Percentiles rank a stretch among this genome's conserved stretches.
phyloP scores from a whole-genome alignment of 1,284 basidiomycete genomes.

The Ustilago crameri region DNA sequence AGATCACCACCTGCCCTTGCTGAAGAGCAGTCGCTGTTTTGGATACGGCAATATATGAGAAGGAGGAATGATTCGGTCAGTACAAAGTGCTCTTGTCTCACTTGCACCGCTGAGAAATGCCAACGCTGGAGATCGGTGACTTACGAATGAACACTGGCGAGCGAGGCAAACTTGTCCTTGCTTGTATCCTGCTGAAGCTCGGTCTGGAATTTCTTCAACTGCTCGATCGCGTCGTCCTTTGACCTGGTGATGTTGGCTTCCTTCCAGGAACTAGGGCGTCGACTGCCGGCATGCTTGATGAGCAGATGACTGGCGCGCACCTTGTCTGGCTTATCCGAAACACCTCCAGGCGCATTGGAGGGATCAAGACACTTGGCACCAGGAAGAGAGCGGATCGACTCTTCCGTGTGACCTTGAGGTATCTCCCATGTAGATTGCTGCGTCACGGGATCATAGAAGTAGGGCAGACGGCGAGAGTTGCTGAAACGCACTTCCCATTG shows the following conservation, averaged over 20 bases:
- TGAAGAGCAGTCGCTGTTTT: slow-evolving; percentile 65
- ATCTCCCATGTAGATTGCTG: slow-evolving; percentile 84
- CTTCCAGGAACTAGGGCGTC: slow-evolving; percentile 76
- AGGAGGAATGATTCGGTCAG: too few relatives aligned
- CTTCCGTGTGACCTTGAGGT: slow-evolving; percentile 75
- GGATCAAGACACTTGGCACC: slow-evolving; percentile 60
- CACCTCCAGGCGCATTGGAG: slow-evolving; percentile 42
- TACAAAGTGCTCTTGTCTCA: not conserved
- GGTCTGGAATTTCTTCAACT: slow-evolving; percentile 71
- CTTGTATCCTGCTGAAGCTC: slow-evolving; percentile 53
- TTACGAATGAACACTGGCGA: slow-evolving; percentile 61
- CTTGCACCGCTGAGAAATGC: too few relatives aligned
- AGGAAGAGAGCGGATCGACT: slow-evolving; percentile 57
- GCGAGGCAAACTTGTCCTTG: slow-evolving; percentile 56
- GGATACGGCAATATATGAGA: not conserved
- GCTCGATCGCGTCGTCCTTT: slow-evolving; percentile 86
- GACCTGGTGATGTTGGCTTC: slow-evolving; percentile 81
- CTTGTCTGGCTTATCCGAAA: slow-evolving; percentile 70
- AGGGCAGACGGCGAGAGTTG: slow-evolving; percentile 80
- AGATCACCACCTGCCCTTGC: slow-evolving; percentile 64
- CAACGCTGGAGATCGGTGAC: slow-evolving; percentile 8
- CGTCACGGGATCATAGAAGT: slow-evolving; percentile 85
- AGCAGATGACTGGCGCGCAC: slow-evolving; percentile 94
- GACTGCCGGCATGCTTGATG: slow-evolving; percentile 88
- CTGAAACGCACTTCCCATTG: slow-evolving; percentile 73